A percentile compares a stretch with the other conserved stretches of the same genome.
Evolutionary conservation across 805 yeast species (phyloP).

Genomic region (Sungouiella thailandica): DNA sequence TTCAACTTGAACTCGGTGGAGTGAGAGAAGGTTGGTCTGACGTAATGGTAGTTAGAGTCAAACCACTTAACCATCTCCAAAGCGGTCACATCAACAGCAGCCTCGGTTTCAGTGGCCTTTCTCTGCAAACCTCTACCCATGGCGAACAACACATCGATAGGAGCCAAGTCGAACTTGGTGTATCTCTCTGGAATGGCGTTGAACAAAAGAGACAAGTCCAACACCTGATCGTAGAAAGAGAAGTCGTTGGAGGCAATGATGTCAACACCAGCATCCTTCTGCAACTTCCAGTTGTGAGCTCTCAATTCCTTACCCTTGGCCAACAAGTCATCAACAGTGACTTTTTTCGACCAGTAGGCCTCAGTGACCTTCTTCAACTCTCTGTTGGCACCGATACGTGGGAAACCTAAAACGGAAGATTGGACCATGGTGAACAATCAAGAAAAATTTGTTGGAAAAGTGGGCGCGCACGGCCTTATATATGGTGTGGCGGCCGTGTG

Average conservation of each 20-base stretch:
- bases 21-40: conserved; percentile 97
- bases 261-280: conserved; percentile 95
- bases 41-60: conserved; percentile 99
- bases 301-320: conserved; percentile 94
- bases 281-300: conserved; percentile 96
- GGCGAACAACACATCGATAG: conserved; percentile 91
- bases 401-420: conserved; percentile 98
- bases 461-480: too few species aligned
- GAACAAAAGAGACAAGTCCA: conserved; percentile 88
- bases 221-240: conserved; percentile 96
- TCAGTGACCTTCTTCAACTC: conserved; percentile 98
- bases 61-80: conserved; percentile 99
- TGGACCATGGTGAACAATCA: conserved; percentile 72
- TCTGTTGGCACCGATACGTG: conserved; percentile 99
- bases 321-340: conserved; percentile 77
- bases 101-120: conserved; percentile 79
- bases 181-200: conserved; percentile 97
- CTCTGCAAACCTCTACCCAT: conserved; percentile 99
- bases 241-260: conserved; percentile 96
- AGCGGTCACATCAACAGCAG: conserved; percentile 97
- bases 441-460: neutral
- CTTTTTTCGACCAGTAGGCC: conserved; percentile 98
- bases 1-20: conserved; percentile 93
- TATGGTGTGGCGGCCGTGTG: too few species aligned
- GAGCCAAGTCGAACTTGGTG: conserved; percentile 82